These are phyloP conservation scores for Wallemia ichthyophaga DNA, from an alignment of 1,284 basidiomycete genomes.

Conservation along the genomic window DNA sequence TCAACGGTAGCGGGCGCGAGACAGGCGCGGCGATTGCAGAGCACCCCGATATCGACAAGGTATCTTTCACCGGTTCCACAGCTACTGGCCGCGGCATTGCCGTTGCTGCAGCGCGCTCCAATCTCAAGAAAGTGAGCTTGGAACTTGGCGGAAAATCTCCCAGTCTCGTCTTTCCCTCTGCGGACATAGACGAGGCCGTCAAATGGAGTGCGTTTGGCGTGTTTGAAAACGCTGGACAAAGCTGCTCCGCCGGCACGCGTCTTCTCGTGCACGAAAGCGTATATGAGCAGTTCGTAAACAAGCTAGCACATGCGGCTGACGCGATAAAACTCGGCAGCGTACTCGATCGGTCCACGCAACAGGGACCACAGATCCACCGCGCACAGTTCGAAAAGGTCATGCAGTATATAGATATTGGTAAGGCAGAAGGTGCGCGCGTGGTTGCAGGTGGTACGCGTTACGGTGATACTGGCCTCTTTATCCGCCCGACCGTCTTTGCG, in stretches of 20 bases:
- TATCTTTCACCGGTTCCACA: slow-evolving; percentile 13
- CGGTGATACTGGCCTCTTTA: slow-evolving; percentile 30
- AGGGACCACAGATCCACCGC: slow-evolving; percentile 17
- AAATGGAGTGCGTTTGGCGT: slow-evolving; percentile 6
- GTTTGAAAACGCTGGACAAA: slow-evolving; percentile 5
- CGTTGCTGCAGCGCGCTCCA: slow-evolving; percentile 12
- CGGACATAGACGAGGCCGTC: slow-evolving; percentile 7
- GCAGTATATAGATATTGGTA: slow-evolving; percentile 61
- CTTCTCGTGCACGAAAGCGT: slow-evolving; percentile 6
- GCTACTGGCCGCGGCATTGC: slow-evolving; percentile 15
- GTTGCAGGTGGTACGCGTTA: slow-evolving; percentile 34
- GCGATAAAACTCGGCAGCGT: slow-evolving; percentile 15
- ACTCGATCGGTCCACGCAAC: slow-evolving; percentile 15
- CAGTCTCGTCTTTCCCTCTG: slow-evolving; percentile 5
- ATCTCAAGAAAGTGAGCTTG: slow-evolving; percentile 15
- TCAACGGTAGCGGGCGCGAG: slow-evolving; percentile 11
- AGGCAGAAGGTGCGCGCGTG: slow-evolving; percentile 48
- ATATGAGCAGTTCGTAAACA: slow-evolving; percentile 12
- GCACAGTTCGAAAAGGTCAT: slow-evolving; percentile 57
- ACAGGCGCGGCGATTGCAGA: slow-evolving; percentile 5
- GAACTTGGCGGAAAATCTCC: slow-evolving; percentile 16
- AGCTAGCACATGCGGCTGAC: slow-evolving; percentile 11
- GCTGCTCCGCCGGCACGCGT: slow-evolving; percentile 7
- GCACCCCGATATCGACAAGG: slow-evolving; percentile 9
- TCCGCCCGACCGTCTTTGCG: slow-evolving; percentile 30